Evolutionary conservation across 1,139 yeast genomes (phyloP), one percentile per base, ranked within the genome.

Genomic region (Taphrina communis): DNA sequence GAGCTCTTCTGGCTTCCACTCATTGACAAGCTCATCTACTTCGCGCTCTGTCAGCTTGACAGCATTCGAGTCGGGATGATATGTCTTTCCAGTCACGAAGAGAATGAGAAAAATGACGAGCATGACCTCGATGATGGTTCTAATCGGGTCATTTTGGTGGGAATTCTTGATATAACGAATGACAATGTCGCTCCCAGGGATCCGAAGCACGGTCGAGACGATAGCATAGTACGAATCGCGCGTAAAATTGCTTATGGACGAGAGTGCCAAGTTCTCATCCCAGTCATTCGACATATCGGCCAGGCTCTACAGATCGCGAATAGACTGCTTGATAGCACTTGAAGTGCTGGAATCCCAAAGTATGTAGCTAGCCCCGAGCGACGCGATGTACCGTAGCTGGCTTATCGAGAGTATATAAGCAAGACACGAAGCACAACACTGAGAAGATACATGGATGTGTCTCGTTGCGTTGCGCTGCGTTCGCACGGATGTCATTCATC

Each of bases 1-100:
- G 65, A 94, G 79, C 0, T 96, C 90, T 75, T 86, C 94, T 0
- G 99, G 98, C 70, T 84, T 84, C 99, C 99, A 94, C 72, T 93
- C 98, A 35, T 85, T 88, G 69, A 90, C 86, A 72, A 94, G 83
- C 70, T 89, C 96, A 74, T 93, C 96, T 51, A 91, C 83, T 76
- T 94, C 99, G 66, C 73, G 81, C 55, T 83, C 81, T 8, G 87
- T 81, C 71, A 94, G 83, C 73, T 82, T 82, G 69, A 90, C 89
- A 72, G 86, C 83, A 74, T 88, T 91, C 60, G 87, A 84, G 75
- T 88, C 88, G 73, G 88, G 89, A 73, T 93, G 88, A 76, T 88
- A 89, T 78, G 90, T 90, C 42, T 94, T 86, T 21, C 95, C 80
- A 69, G 93, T 81, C 75, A 93, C 92, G 80, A 94, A 94, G 73